Evolutionary conservation across 306 rosid species (phyloP), one percentile per base, ranked within the genome.

Genomic region (Fragaria vesca): DNA sequence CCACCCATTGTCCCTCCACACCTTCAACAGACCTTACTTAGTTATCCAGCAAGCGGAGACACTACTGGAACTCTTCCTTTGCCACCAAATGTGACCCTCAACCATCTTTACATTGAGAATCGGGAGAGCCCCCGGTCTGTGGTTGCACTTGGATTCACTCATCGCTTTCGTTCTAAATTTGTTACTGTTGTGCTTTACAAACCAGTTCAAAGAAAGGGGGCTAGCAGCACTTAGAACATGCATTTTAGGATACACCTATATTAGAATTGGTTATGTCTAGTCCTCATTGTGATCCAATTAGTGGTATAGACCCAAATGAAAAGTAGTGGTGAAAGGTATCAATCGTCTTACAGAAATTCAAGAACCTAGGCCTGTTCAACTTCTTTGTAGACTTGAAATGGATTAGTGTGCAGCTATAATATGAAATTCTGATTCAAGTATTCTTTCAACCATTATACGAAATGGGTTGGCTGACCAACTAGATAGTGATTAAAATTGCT

Each of bases 161-260:
- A 96, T 75, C 97, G 99, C 32, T 90, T 93, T 80, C 94, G 87
- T 52, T 81, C 96, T 24, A 96, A 96, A 84, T 93, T 74, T 81
- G 97, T 96, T 71, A 93, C 98, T 0, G 99, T 91, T 40, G 94
- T 96, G 82, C 98, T 96, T 79, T 96, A 96, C 94, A 93, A 91
- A 78, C 98, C 98, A 45, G 94, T 93, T 77, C 90, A 86, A 73
- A 88, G 91, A 86, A 91, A 92, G 80, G 91, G 92, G 28, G 83
- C 65, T 69, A 58, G 73, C 36, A 51, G 80, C 57, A 30, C 69
- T 48, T 81, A 81, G 68, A 60, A 50, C 30, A n/a, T 4, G 76
- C 74, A 71, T 24, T 43, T 30, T 72, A 77, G 70, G 75, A 45
- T 47, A 42, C 60, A 55, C 46, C 81, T 54, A 43, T 18, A 32